These are phyloP conservation scores for Chrysanthemum makinoi DNA, from an alignment of 129 eudicot genomes.

Conservation along the genomic window DNA sequence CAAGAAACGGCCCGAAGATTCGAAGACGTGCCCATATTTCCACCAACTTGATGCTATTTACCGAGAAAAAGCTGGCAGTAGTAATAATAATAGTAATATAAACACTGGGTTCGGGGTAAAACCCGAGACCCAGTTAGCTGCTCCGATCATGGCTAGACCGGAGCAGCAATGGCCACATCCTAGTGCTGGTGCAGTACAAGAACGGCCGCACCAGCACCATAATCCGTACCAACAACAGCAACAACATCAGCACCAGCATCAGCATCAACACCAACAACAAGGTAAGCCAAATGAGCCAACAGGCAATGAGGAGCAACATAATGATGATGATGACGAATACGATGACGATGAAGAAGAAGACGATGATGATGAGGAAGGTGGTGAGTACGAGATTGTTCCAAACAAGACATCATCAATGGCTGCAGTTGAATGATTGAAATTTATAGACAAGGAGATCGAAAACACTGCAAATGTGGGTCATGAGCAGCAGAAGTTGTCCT, in stretches of 20 bases:
- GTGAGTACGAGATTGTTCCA: slow-evolving; percentile 69
- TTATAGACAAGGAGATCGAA: slow-evolving; percentile 37
- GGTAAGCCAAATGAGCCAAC: slow-evolving; percentile 27
- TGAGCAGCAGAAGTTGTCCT: slow-evolving; percentile 43
- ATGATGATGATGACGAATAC: slow-evolving; percentile 33
- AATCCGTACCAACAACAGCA: neutral
- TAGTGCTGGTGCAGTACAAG: slow-evolving; percentile 15
- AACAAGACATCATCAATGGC: slow-evolving; percentile 65
- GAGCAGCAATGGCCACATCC: slow-evolving; percentile 82
- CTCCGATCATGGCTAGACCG: slow-evolving; percentile 70
- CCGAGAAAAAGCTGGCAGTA: slow-evolving; percentile 46
- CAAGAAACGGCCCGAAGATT: slow-evolving; percentile 85
- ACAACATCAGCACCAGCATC: neutral
- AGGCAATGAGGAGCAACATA: slow-evolving; percentile 22
- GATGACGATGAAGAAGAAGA: slow-evolving; percentile 44
- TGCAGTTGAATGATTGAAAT: slow-evolving; percentile 39
- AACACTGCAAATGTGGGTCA: slow-evolving; percentile 41
- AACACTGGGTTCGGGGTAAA: slow-evolving; percentile 21
- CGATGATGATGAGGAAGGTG: slow-evolving; percentile 55
- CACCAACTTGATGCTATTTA: slow-evolving; percentile 84
- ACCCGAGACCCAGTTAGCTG: slow-evolving; percentile 40
- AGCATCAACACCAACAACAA: slow-evolving; percentile 19
- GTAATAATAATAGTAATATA: neutral
- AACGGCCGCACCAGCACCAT: slow-evolving; percentile 23
- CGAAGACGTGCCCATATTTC: slow-evolving; percentile 90